Evolutionary conservation across 179 eudicot species (phyloP).

Genomic region (Beta lomatogona): DNA sequence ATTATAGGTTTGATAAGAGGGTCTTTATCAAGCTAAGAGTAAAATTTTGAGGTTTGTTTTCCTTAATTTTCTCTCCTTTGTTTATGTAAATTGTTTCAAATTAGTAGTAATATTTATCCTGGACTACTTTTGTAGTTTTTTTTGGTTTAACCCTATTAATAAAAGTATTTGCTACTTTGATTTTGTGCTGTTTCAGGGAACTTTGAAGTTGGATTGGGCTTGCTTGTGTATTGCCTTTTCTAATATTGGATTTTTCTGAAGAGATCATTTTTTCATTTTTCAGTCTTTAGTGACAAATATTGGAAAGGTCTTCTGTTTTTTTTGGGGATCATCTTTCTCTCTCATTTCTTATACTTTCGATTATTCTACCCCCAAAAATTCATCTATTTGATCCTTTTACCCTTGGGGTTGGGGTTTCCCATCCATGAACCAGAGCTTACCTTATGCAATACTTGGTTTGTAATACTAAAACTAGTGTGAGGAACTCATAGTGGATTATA

Average conservation of each 20-base stretch:
- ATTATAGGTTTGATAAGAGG: too few species aligned
- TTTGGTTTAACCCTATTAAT: too few species aligned
- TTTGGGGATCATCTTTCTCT: not conserved
- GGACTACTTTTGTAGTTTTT: too few species aligned
- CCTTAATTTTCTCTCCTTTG: too few species aligned
- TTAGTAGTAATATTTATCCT: too few species aligned
- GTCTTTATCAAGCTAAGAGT: too few species aligned
- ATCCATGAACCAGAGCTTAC: not conserved
- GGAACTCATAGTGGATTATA: not conserved
- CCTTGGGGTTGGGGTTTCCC: not conserved
- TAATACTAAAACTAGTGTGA: too few species aligned
- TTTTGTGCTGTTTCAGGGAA: not conserved
- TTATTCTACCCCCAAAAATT: not conserved
- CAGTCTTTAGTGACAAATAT: too few species aligned
- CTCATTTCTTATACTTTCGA: not conserved
- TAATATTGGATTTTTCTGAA: not conserved
- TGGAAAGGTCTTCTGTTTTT: not conserved
- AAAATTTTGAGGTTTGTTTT: too few species aligned
- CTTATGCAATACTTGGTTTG: not conserved
- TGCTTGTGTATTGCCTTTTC: not conserved
- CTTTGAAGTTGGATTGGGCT: conserved; percentile 3
- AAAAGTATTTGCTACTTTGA: too few species aligned
- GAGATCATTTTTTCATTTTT: not conserved
- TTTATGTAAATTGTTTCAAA: too few species aligned
- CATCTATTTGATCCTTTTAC: not conserved